A percentile compares a stretch with the other conserved stretches of the same genome.
Conservation (phyloP, 2,329 filamentous ascomycete species). For the Amylocarpus encephaloides region DNA sequence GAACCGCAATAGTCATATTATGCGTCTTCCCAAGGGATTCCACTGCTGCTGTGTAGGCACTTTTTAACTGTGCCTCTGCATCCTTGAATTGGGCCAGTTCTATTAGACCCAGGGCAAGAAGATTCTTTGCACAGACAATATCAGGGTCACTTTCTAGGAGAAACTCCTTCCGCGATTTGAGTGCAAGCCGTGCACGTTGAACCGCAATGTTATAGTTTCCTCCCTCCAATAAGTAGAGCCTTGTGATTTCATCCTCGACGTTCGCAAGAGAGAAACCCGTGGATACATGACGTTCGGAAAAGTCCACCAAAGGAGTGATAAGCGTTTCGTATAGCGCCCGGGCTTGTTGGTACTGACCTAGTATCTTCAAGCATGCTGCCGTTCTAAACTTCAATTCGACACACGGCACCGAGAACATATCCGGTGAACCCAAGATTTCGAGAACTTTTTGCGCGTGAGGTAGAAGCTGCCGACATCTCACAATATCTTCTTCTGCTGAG, state of each 20-base stretch:
- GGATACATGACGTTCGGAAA: neutral
- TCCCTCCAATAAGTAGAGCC: neutral
- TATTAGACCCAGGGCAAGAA: neutral
- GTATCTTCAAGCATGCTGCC: neutral
- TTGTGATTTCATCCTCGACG: neutral
- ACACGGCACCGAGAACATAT: neutral
- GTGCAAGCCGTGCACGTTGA: neutral
- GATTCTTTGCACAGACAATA: neutral
- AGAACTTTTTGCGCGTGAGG: neutral
- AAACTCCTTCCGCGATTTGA: neutral
- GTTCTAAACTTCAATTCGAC: neutral
- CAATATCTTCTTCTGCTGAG: neutral
- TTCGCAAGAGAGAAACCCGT: neutral
- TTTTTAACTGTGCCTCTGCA: neutral
- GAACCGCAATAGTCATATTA: neutral
- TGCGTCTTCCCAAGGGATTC: neutral
- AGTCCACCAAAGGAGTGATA: neutral
- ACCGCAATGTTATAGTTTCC: neutral
- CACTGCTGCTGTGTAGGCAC: neutral
- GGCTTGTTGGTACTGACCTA: neutral
- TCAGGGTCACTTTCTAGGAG: neutral
- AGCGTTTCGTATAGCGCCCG: neutral
- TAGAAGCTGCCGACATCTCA: neutral
- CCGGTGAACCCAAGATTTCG: neutral
- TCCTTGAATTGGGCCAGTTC: neutral